A percentile compares a stretch with the other conserved stretches of the same genome.
phyloP scores from a whole-genome alignment of 345 rosid genomes.

The Corchorus capsularis region DNA sequence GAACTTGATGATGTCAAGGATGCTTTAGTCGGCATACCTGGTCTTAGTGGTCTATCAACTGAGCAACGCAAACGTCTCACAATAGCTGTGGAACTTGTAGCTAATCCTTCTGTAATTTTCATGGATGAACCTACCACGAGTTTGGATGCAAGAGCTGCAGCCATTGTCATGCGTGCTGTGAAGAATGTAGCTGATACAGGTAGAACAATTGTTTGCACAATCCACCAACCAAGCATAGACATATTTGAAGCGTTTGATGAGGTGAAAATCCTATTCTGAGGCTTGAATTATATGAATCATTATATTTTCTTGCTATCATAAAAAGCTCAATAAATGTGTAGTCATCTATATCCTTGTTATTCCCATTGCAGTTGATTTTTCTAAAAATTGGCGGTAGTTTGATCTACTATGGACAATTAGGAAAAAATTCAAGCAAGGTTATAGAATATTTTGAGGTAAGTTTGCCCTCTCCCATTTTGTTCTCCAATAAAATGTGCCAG shows the following conservation, averaged over 20 bases:
- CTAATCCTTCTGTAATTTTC: constrained; percentile 51
- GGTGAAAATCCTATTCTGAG: constrained; percentile 20
- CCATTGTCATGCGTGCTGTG: constrained; percentile 54
- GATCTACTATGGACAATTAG: constrained; percentile 69
- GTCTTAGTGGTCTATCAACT: constrained; percentile 41
- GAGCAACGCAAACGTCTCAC: constrained; percentile 55
- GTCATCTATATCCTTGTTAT: too few species aligned
- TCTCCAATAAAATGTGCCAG: too few species aligned
- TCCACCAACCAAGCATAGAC: constrained; percentile 55
- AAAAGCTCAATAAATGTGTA: too few species aligned
- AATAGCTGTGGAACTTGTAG: constrained; percentile 53
- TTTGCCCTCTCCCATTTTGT: too few species aligned
- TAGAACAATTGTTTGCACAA: constrained; percentile 52
- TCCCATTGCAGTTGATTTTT: constrained; percentile 55
- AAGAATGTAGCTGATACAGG: constrained; percentile 46
- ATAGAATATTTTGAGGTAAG: constrained; percentile 75
- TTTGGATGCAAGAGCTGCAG: constrained; percentile 54
- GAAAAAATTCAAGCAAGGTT: constrained; percentile 51
- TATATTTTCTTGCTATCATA: too few species aligned
- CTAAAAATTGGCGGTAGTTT: constrained; percentile 68
- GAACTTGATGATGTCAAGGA: constrained; percentile 44
- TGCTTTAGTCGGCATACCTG: constrained; percentile 43
- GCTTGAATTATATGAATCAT: too few species aligned
- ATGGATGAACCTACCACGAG: constrained; percentile 59
- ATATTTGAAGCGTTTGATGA: constrained; percentile 51